Conservation (phyloP, 257 asterid species). For the Capsicum chinense region DNA sequence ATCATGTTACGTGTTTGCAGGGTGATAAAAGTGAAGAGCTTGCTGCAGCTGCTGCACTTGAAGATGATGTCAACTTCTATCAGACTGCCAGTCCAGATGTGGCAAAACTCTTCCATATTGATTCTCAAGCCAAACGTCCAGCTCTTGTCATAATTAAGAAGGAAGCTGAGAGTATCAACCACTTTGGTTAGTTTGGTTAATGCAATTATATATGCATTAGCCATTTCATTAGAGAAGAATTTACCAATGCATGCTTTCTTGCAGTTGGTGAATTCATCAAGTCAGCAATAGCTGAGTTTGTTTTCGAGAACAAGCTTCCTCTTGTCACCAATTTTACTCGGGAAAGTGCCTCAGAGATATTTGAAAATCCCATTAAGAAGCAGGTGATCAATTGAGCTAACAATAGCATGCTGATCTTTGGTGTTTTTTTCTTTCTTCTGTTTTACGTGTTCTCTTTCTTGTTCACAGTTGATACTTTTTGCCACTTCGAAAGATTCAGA, state of each 20-base stretch:
- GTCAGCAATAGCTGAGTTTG: constrained; percentile 81
- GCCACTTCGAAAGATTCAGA: constrained; percentile 65
- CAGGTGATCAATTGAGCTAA: constrained; percentile 56
- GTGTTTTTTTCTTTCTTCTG: not conserved
- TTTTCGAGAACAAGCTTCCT: constrained; percentile 79
- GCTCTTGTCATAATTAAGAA: constrained; percentile 83
- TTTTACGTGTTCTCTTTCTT: constrained; percentile 33
- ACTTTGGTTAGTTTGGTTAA: constrained; percentile 62
- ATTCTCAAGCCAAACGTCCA: constrained; percentile 74
- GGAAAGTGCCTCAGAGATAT: constrained; percentile 72
- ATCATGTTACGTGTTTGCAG: constrained; percentile 46
- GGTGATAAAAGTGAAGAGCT: constrained; percentile 77
- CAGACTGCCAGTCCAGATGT: constrained; percentile 76
- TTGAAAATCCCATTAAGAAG: constrained; percentile 92
- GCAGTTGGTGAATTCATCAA: constrained; percentile 77
- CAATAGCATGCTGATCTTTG: not conserved
- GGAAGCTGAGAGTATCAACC: constrained; percentile 76
- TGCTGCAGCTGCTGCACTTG: constrained; percentile 80
- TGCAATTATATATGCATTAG: constrained; percentile 18
- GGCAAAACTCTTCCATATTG: constrained; percentile 83
- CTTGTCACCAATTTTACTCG: constrained; percentile 75
- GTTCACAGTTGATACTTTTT: constrained; percentile 77
- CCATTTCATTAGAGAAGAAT: constrained; percentile 13
- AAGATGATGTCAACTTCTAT: constrained; percentile 81
- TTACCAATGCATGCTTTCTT: constrained; percentile 26